Conservation (phyloP, 2,329 filamentous ascomycete genomes). For the Xylariaceae sp. region DNA sequence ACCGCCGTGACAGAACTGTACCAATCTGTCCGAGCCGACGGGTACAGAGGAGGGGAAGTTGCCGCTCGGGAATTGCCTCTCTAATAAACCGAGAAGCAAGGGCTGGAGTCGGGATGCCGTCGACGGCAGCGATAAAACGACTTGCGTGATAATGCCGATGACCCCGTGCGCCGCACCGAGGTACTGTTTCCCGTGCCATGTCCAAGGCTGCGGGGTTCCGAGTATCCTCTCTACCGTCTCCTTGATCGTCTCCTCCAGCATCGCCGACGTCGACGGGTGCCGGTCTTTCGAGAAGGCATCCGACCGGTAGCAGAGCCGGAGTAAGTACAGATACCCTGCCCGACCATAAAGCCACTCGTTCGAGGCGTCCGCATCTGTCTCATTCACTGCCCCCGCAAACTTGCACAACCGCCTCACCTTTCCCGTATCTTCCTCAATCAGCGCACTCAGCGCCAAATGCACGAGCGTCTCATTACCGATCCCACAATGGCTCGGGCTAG, state of each 20-base stretch:
- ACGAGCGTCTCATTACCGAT: slow-evolving; percentile 45
- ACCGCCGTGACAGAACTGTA: slow-evolving; percentile 65
- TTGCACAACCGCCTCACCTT: slow-evolving; percentile 38
- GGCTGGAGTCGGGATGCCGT: slow-evolving; percentile 49
- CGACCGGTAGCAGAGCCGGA: slow-evolving; percentile 53
- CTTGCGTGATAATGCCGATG: slow-evolving; percentile 65
- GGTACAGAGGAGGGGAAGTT: slow-evolving; percentile 57
- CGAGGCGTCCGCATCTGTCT: slow-evolving; percentile 38
- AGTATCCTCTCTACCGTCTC: slow-evolving; percentile 57
- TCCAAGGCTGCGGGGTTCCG: slow-evolving; percentile 48
- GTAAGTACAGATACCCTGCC: slow-evolving; percentile 62
- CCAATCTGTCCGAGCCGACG: slow-evolving; percentile 32
- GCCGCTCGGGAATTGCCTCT: slow-evolving; percentile 54
- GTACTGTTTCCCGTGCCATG: slow-evolving; percentile 57
- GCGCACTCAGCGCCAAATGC: slow-evolving; percentile 40
- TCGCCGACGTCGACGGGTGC: slow-evolving; percentile 43
- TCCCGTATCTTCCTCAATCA: slow-evolving; percentile 34
- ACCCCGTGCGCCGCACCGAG: slow-evolving; percentile 63
- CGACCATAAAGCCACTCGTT: slow-evolving; percentile 64
- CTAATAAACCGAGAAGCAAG: slow-evolving; percentile 50
- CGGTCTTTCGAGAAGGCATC: slow-evolving; percentile 26
- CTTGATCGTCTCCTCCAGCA: slow-evolving; percentile 48
- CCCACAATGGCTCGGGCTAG: slow-evolving; percentile 43
- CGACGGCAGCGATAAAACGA: slow-evolving; percentile 52
- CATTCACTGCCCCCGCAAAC: slow-evolving; percentile 38